Evolutionary conservation across 2,329 filamentous ascomycete genomes (phyloP).

Genomic region (Ophiosphaerella narmari): DNA sequence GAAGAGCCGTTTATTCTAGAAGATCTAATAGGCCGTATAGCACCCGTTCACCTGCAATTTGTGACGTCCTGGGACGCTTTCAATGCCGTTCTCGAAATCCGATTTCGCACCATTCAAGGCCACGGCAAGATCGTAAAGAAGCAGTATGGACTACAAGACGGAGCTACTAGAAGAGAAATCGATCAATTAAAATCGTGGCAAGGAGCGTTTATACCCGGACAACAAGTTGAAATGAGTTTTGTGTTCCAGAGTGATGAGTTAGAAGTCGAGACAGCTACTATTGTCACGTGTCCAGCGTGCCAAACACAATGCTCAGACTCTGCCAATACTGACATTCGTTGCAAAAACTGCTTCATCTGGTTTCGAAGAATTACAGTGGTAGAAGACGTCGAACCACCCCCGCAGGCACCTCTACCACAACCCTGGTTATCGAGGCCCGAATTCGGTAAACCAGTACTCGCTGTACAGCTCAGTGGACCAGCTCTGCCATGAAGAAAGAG

Average conservation of each 20-base stretch:
- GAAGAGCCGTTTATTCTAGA: constrained; percentile 21
- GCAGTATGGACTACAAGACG: constrained; percentile 17
- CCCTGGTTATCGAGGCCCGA: constrained; percentile 5
- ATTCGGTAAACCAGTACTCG: constrained; percentile 7
- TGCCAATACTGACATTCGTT: constrained; percentile 4
- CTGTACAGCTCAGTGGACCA: constrained; percentile 1
- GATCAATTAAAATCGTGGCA: constrained; percentile 3
- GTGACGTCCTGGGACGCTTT: constrained; percentile 19
- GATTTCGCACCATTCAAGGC: constrained; percentile 14
- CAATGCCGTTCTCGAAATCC: constrained; percentile 15
- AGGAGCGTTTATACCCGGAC: constrained; percentile 15
- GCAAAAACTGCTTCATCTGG: constrained; percentile 8
- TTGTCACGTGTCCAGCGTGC: constrained; percentile 8
- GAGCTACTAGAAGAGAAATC: constrained; percentile 11
- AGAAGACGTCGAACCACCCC: constrained; percentile 6
- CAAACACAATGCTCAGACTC: not conserved
- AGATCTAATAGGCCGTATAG: constrained; percentile 18
- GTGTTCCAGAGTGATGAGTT: not conserved
- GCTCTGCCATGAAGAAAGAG: constrained; percentile 4
- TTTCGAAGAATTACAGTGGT: constrained; percentile 9
- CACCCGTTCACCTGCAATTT: constrained; percentile 19
- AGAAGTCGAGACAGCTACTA: not conserved
- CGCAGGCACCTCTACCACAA: not conserved
- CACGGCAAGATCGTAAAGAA: constrained; percentile 10
- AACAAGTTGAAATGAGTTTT: constrained; percentile 14